phyloP scores from a whole-genome alignment of 495 filamentous ascomycete genomes.

The Podospora comata region DNA sequence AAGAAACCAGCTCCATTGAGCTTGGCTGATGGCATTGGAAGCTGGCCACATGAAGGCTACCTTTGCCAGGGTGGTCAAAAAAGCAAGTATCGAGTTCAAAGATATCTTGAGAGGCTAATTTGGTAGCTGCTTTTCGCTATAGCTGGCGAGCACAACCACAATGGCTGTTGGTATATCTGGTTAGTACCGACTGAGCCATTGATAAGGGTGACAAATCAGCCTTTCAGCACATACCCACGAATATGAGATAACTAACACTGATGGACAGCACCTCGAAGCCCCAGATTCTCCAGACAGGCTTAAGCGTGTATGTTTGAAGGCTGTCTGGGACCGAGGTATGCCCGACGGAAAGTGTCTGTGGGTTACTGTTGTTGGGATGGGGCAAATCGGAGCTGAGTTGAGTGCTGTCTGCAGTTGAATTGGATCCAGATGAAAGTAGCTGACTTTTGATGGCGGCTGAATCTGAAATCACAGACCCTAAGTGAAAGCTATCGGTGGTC shows the following conservation, averaged over 20 bases:
- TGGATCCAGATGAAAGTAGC: too few species aligned
- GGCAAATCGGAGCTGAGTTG: too few species aligned
- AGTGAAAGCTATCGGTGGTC: too few species aligned
- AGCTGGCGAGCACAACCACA: conserved; percentile 32
- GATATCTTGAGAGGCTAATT: conserved; percentile 35
- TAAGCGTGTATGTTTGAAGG: neutral
- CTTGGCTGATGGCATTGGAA: conserved; percentile 36
- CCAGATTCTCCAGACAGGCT: neutral
- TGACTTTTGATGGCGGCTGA: too few species aligned
- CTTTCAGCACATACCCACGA: neutral
- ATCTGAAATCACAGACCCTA: too few species aligned
- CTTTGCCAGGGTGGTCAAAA: conserved; percentile 42
- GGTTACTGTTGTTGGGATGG: too few species aligned
- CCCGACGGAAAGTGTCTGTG: too few species aligned
- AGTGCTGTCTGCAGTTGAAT: too few species aligned
- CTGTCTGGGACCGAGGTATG: too few species aligned
- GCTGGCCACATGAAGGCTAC: conserved; percentile 36
- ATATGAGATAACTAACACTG: neutral
- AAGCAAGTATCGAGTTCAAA: conserved; percentile 43
- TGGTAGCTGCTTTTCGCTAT: conserved; percentile 35
- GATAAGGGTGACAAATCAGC: neutral
- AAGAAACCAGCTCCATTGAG: conserved; percentile 46
- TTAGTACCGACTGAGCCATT: neutral
- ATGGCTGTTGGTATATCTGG: conserved; percentile 15
- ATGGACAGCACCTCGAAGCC: neutral